phyloP scores from a whole-genome alignment of 2,329 filamentous ascomycete genomes.

The Cladosporium phlei region DNA sequence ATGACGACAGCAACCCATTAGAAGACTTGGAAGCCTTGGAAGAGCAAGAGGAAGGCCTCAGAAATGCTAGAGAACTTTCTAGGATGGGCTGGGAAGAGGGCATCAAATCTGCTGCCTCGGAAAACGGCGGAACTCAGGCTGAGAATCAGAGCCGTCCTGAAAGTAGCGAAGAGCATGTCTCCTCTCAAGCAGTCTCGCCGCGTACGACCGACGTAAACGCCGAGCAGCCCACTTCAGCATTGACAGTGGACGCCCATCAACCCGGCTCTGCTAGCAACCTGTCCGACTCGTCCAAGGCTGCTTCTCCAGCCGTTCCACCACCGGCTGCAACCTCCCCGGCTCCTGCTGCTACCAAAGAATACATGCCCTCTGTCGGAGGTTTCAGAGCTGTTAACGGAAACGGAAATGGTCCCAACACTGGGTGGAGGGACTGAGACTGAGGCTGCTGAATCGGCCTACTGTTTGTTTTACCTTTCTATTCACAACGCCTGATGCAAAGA shows the following conservation, averaged over 20 bases:
- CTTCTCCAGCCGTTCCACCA: neutral
- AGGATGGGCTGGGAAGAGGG: conserved; percentile 27
- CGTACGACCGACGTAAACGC: neutral
- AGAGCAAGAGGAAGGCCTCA: conserved; percentile 31
- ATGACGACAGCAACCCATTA: conserved; percentile 32
- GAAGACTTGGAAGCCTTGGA: conserved; percentile 32
- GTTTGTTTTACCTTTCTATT: too few relatives aligned
- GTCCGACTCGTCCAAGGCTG: neutral
- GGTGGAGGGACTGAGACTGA: too few relatives aligned
- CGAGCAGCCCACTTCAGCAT: neutral
- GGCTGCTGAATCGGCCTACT: too few relatives aligned
- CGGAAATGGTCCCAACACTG: too few relatives aligned
- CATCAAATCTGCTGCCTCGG: neutral
- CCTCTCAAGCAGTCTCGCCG: neutral
- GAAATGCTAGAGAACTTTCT: conserved; percentile 27
- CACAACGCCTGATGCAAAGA: too few relatives aligned
- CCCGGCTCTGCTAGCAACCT: neutral
- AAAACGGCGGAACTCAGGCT: neutral
- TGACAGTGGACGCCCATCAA: neutral
- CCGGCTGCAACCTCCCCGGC: neutral
- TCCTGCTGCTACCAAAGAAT: neutral
- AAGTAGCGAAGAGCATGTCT: conserved; percentile 1
- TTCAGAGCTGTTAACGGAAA: conserved; percentile 9
- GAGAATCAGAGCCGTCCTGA: neutral
- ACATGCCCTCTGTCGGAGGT: neutral